phyloP scores from a whole-genome alignment of 331 rosid species.

The Malus hybrid region DNA sequence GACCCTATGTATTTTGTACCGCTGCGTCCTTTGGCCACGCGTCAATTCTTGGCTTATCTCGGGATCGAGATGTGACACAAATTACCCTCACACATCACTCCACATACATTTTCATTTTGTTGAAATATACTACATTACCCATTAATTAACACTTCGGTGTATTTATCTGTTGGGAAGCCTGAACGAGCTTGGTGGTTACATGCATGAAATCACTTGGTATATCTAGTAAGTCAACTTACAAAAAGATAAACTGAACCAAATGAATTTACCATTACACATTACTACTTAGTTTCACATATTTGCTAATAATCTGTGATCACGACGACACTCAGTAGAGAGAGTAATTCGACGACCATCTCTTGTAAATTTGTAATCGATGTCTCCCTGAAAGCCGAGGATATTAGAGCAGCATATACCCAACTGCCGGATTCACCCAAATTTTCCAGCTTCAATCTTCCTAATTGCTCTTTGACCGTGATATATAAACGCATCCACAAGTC shows the following conservation, averaged over 20 bases:
- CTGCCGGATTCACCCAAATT: conserved; percentile 26
- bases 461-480: conserved; percentile 65
- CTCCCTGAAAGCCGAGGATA: conserved; percentile 1
- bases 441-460: conserved; percentile 62
- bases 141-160: too few species aligned
- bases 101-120: too few species aligned
- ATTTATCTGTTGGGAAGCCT: not conserved
- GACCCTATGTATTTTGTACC: too few species aligned
- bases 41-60: too few species aligned
- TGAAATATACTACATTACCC: too few species aligned
- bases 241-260: not conserved
- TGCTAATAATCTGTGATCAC: not conserved
- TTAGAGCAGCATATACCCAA: not conserved
- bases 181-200: not conserved
- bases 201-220: not conserved
- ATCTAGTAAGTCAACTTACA: not conserved
- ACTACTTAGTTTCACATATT: not conserved
- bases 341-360: not conserved
- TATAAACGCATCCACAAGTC: conserved; percentile 70
- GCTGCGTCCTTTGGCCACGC: too few species aligned
- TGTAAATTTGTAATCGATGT: too few species aligned
- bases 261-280: not conserved
- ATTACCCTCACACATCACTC: too few species aligned
- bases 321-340: not conserved
- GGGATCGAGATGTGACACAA: too few species aligned